Percentiles rank a stretch among this genome's conserved stretches.
These are phyloP conservation scores for Psilocybe tampanensis DNA, from an alignment of 768 basidiomycete species.

Conservation along the genomic window DNA sequence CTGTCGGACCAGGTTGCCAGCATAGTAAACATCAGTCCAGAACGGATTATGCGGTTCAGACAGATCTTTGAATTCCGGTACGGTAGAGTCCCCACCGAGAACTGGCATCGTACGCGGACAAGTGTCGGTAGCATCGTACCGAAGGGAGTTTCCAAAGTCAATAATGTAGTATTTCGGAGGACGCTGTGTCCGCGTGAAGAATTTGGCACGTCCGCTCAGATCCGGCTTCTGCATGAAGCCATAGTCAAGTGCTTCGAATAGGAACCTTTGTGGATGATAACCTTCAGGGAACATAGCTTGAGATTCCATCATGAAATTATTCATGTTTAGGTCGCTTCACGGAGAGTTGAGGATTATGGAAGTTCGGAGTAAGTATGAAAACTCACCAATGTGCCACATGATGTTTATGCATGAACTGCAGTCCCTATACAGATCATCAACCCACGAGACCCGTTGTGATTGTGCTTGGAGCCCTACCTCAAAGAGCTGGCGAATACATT, in stretches of 20 bases:
- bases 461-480: neutral
- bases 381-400: too few species aligned
- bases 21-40: neutral
- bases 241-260: too few species aligned
- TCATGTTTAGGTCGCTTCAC: too few species aligned
- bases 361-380: too few species aligned
- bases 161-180: constrained; percentile 16
- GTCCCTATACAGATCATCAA: too few species aligned
- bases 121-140: neutral
- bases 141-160: constrained; percentile 12
- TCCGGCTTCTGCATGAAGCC: neutral
- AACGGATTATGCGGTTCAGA: constrained; percentile 1
- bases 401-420: too few species aligned
- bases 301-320: too few species aligned
- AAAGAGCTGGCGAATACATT: neutral
- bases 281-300: neutral
- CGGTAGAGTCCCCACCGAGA: neutral
- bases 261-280: constrained; percentile 1
- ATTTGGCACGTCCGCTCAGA: neutral
- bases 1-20: neutral
- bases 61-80: neutral
- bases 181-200: constrained; percentile 10
- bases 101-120: neutral
- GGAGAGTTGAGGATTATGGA: too few species aligned
- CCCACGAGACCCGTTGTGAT: too few species aligned